Evolutionary conservation across 2,329 filamentous ascomycete genomes (phyloP), one percentile per base, ranked within the genome.

Genomic region (Camillea tinctor): DNA sequence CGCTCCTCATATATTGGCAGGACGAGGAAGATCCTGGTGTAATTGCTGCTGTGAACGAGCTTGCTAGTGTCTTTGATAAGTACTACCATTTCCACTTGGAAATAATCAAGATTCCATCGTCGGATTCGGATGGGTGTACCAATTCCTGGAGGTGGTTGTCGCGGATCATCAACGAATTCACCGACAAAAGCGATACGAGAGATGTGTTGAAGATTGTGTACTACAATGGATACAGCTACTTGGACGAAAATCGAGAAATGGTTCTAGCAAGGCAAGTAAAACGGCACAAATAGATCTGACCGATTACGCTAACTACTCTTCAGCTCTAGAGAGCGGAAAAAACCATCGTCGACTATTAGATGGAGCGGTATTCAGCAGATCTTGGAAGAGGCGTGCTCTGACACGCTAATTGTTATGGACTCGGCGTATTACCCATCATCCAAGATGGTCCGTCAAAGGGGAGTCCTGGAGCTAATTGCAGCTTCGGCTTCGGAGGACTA

Each of bases 181-280:
- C 82, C 52, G 81, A 82, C 58, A 78, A 81, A 23, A 76, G 77
- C 48, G 82, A 86, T 62, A 78, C 81, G 55, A 80, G 84, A 49
- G 83, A 86, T 65, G 79, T 82, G 20, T 70, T 87, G 58, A 86
- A 86, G 67, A 80, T 87, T 58, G 78, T 87, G 52, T 86, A 84
- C 68, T 87, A 87, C 66, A 80, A 78, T 15, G 84, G 84, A 6
- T 77, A 82, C 58, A 84, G 80, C 49, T 83, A 80, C 64, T 73
- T 86, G 23, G 81, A 86, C 64, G 77, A 75, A 6, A 80, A 85
- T 58, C 76, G 82, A 51, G 81, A 86, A 64, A 85, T 86, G 81
- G 77, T 85, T 30, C 74, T 87, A 49, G 78, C 83, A 50, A 86
- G 83, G 84, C 85, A 71, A 60, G 75, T 65, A 48, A 36, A 44